phyloP scores from a whole-genome alignment of 352 stramenopile species.

The Globisporangium perplexum region DNA sequence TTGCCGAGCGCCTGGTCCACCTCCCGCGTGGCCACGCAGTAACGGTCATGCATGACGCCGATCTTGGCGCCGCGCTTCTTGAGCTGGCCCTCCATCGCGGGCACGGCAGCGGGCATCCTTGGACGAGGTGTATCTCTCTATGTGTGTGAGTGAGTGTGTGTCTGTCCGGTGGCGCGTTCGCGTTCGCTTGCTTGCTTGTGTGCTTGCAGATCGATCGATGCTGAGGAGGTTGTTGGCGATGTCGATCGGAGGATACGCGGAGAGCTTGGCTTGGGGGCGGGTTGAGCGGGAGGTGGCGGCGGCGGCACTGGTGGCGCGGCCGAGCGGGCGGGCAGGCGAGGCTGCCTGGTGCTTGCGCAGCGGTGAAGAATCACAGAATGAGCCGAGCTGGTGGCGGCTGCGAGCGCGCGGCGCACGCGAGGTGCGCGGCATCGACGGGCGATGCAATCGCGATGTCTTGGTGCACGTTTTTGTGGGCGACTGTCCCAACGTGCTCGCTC shows the following conservation, averaged over 20 bases:
- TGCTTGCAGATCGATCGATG: neutral
- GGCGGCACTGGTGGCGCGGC: neutral
- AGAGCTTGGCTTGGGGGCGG: no score
- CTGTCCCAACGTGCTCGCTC: neutral
- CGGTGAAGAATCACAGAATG: conserved; percentile 3
- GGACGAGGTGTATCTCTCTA: no score
- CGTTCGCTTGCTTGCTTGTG: neutral
- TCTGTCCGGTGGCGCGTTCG: neutral
- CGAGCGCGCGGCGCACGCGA: no score
- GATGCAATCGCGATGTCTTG: no score
- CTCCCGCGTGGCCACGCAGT: conserved; percentile 75
- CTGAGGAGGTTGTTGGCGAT: neutral
- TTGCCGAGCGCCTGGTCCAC: conserved; percentile 36
- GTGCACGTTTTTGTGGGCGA: conserved; percentile 5
- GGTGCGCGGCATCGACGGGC: no score
- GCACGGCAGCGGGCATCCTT: neutral
- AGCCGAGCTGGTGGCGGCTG: neutral
- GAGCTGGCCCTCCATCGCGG: conserved; percentile 55
- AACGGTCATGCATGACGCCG: conserved; percentile 77
- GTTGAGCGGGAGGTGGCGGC: neutral
- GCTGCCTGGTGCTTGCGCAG: neutral
- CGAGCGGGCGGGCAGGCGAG: conserved; percentile 1
- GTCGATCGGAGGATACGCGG: no score
- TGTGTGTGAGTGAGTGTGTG: neutral
- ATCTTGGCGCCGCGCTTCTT: conserved; percentile 69